Conservation (phyloP, 345 rosid species). For the Conringia planisiliqua region DNA sequence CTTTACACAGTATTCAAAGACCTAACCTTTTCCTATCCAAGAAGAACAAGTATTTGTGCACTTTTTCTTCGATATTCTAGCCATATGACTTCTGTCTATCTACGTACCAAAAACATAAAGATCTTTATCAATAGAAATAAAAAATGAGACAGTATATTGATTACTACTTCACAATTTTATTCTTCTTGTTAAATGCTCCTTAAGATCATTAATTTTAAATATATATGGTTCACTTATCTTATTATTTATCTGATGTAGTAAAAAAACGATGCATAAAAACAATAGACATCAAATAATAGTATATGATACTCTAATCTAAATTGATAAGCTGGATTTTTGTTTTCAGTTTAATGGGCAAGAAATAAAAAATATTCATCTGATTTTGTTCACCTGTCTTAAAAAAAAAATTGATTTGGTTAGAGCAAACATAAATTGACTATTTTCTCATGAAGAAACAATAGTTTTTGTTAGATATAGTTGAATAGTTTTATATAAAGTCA, state of each 20-base stretch:
- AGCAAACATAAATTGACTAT: background rate
- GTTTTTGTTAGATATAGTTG: background rate
- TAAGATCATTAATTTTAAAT: background rate
- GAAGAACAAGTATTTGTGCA: conserved; percentile 34
- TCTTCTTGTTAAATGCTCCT: background rate
- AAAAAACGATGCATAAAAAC: background rate
- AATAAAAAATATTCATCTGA: background rate
- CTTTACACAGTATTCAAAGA: conserved; percentile 38
- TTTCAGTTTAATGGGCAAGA: background rate
- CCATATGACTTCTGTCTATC: conserved; percentile 12
- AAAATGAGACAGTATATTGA: background rate
- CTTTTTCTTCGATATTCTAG: conserved; percentile 28
- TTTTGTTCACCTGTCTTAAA: background rate
- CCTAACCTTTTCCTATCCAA: conserved; percentile 34
- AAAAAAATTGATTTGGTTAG: background rate
- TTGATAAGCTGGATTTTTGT: background rate
- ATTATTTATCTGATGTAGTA: background rate
- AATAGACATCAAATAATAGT: background rate
- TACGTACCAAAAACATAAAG: conserved; percentile 4
- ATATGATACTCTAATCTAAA: background rate
- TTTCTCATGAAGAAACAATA: background rate
- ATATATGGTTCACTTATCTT: background rate
- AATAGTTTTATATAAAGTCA: background rate
- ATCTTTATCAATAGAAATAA: background rate
- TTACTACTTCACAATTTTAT: background rate